These are phyloP conservation scores for Colletotrichum paranaense DNA, from an alignment of 2,329 filamentous ascomycete species.

Conservation along the genomic window DNA sequence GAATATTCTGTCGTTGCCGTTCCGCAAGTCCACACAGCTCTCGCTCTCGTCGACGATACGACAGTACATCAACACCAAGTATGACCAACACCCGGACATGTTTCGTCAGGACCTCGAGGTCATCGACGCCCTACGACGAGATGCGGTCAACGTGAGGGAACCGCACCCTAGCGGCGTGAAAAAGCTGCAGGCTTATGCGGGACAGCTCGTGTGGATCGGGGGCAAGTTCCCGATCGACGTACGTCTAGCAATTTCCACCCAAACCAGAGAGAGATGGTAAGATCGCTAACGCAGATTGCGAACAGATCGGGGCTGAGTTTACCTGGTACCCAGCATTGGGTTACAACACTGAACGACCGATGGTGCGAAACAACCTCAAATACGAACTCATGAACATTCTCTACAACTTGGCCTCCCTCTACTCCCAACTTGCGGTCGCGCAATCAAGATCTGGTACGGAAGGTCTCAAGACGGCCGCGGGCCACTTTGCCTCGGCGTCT, in stretches of 20 bases:
- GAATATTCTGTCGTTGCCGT: conserved; percentile 83
- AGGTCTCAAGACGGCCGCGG: conserved; percentile 87
- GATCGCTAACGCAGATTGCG: not conserved
- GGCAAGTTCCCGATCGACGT: conserved; percentile 98
- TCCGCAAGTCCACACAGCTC: conserved; percentile 84
- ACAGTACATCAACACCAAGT: conserved; percentile 96
- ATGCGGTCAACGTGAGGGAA: conserved; percentile 90
- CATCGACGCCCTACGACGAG: conserved; percentile 84
- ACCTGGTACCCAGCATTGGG: conserved; percentile 95
- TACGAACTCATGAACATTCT: conserved; percentile 93
- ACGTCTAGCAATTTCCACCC: conserved; percentile 41
- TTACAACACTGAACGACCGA: conserved; percentile 83
- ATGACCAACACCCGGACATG: conserved; percentile 98
- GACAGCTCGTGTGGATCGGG: conserved; percentile 90
- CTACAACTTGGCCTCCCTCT: conserved; percentile 93
- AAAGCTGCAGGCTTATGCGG: conserved; percentile 91
- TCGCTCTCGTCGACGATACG: conserved; percentile 86
- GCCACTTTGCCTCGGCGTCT: conserved; percentile 89
- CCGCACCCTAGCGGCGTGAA: conserved; percentile 87
- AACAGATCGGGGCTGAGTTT: conserved; percentile 90
- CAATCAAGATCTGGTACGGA: conserved; percentile 83
- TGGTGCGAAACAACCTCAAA: conserved; percentile 73
- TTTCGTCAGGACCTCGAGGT: conserved; percentile 87
- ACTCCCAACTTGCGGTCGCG: conserved; percentile 89
- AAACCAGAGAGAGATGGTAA: not conserved